Conservation (phyloP, 345 rosid species). For the Citrus hindsii region DNA sequence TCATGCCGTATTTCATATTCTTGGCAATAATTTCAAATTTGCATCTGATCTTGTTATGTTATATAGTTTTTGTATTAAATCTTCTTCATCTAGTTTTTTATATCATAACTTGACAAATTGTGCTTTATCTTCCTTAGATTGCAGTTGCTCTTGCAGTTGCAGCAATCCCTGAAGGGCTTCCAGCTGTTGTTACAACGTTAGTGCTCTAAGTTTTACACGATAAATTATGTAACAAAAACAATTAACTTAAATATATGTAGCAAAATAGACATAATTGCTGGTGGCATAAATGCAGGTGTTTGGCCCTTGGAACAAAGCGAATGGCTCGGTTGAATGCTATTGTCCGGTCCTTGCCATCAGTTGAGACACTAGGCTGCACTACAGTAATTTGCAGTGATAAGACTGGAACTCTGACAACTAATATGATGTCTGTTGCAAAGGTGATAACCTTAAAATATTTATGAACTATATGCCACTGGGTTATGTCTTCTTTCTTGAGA, state of each 20-base stretch:
- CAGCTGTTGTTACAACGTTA: conserved; percentile 99
- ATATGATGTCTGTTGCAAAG: conserved; percentile 99
- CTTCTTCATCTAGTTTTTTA: background rate
- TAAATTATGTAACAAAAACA: background rate
- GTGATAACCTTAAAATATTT: conserved; percentile 35
- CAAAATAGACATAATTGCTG: background rate
- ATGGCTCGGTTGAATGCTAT: conserved; percentile 99
- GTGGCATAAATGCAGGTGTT: conserved; percentile 51
- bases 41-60: background rate
- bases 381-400: conserved; percentile 99
- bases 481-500: background rate
- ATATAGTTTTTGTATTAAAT: background rate
- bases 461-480: background rate
- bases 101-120: conserved; percentile 9
- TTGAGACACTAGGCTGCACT: conserved; percentile 97
- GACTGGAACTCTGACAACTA: conserved; percentile 97
- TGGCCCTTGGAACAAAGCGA: conserved; percentile 98
- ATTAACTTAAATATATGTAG: background rate
- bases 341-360: conserved; percentile 97
- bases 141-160: conserved; percentile 99
- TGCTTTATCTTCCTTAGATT: conserved; percentile 59
- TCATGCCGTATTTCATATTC: background rate
- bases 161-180: conserved; percentile 99
- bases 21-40: background rate
- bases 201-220: conserved; percentile 26